Evolutionary conservation across 805 yeast species (phyloP), one percentile per base, ranked within the genome.

Genomic region (Saccharomycopsis malanga): DNA sequence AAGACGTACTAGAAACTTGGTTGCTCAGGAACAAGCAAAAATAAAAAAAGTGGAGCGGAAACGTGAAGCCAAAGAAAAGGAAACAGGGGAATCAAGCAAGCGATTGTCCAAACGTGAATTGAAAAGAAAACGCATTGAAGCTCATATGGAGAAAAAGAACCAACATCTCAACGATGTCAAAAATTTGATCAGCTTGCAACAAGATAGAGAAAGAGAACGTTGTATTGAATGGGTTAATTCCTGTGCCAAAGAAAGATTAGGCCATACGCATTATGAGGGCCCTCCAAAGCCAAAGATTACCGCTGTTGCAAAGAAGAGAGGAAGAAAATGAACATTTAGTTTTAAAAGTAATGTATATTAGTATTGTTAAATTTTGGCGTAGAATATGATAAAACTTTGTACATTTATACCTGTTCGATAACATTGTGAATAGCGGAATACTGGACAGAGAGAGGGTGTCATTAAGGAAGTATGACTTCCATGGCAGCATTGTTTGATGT

Each of bases 181-280:
- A 22, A 57, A 59, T 30, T 54, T 76, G 46, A 59, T 54, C 1
- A 59, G 61, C 9, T 57, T 71, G 50, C 57, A 60, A 39, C 58
- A 63, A 12, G 70, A 71, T 20, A 64, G 72, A 45, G 76, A 69
- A 49, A 56, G 65, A 43, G 64, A 66, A 18, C 61, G 80, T 44
- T 76, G 78, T 27, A 57, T 70, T 2, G 77, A 75, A 48, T 81
- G 87, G 86, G 79, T 77, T 22, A 81, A 81, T 56, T 70, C 77
- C 6, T 63, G 69, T 15, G 84, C 86, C 1, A 53, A 72, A 14
- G 81, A 76, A 10, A 59, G 61, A 35, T 62, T 69, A 14, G 84
- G 78, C 3, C 68, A 70, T 50, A 63, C 72, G 0, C 76, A 79
- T 50, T 79, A 75, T 52, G 83, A 77, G 14, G 85, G 84, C 10